Conservation (phyloP, 495 filamentous ascomycete species). For the Xylaria acuta region DNA sequence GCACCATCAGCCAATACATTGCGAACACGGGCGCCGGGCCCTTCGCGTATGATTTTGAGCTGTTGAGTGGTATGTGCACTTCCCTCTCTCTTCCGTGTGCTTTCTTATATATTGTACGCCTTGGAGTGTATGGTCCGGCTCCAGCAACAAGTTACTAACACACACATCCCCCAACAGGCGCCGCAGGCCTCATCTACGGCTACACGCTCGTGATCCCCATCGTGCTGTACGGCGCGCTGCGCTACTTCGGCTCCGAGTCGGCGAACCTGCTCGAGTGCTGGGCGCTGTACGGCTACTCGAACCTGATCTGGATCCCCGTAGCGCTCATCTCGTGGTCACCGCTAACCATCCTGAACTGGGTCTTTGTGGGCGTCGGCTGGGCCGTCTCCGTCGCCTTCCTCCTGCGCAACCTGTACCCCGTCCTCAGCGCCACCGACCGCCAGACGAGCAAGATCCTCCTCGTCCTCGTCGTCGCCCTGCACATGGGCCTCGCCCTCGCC, state of each 20-base stretch:
- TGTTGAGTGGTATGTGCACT: constrained; percentile 67
- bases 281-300: constrained; percentile 93
- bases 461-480: constrained; percentile 80
- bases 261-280: constrained; percentile 92
- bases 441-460: constrained; percentile 90
- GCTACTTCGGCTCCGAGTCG: constrained; percentile 89
- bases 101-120: too few relatives aligned
- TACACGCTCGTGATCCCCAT: constrained; percentile 87
- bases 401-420: constrained; percentile 89
- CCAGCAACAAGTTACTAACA: not conserved
- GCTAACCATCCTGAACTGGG: constrained; percentile 84
- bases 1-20: constrained; percentile 91
- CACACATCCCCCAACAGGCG: constrained; percentile 56
- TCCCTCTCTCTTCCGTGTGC: not conserved
- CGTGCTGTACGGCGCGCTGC: constrained; percentile 83
- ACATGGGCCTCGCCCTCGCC: constrained; percentile 85
- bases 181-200: constrained; percentile 89
- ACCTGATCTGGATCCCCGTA: constrained; percentile 95
- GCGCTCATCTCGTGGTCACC: constrained; percentile 90
- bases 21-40: constrained; percentile 49
- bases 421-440: constrained; percentile 88
- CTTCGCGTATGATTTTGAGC: constrained; percentile 83
- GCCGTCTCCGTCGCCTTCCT: constrained; percentile 85
- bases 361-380: constrained; percentile 92
- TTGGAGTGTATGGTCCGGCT: not conserved